Base-by-base conservation (phyloP, 129 eudicot genomes). In the Erigeron canadensis region DNA sequence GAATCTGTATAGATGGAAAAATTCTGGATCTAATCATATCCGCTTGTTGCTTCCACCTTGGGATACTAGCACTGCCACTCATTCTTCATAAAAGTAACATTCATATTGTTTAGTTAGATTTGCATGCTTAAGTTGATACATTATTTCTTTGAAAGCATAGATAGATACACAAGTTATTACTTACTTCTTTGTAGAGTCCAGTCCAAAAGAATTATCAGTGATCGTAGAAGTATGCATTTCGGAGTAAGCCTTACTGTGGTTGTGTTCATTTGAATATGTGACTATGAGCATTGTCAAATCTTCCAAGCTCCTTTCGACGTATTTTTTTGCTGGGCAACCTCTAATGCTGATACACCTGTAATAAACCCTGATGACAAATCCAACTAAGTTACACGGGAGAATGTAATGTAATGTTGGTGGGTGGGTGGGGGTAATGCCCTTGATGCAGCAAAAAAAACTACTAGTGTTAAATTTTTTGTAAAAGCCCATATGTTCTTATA, bases 261-360 rank as follows among this genome's bases (percentile, higher is more conserved):
- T 89, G 63, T 94, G 98, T 74, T 94, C 98, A 7, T 95, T 93
- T 89, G 89, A 97, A 21, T 94, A 89, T 56, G 97, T 94, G 72
- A 94, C 98, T 44, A 94, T 94, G 37, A 94, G 87, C 98, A 94
- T 94, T 4, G 97, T 73, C 6, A 97, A 86, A 3, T 94, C 98
- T 58, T 94, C 98, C 84, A 89, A 82, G 71, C 96, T 85, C 62
- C 97, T 87, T 80, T 94, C 98, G 15, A 94, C 98, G 44, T 94
- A 97, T 78, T 94, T 94, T 77, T 97, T 94, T 41, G 98, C 96
- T 7, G 98, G 98, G 56, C 98, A 94, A 50, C 97, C 98, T 86
- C 98, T 82, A 85, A 89, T 75, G 80, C 96, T 94, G 84, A 97
- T 94, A 76, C 98, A 94, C 81, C 89, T 94, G 59, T 94, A 94